phyloP scores from a whole-genome alignment of 257 asterid genomes.

The Gentiana straminea region DNA sequence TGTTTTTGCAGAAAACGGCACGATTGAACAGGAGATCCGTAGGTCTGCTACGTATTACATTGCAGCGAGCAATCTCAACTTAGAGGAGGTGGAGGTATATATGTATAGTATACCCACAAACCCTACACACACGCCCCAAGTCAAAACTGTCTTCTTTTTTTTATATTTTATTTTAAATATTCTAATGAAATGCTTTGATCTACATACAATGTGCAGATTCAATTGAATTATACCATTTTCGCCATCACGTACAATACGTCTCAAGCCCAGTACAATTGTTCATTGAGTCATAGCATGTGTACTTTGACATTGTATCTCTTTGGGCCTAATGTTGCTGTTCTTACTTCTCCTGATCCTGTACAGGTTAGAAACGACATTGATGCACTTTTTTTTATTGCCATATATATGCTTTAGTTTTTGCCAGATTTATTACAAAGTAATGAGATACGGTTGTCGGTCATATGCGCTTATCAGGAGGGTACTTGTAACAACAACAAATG shows the following conservation, averaged over 20 bases:
- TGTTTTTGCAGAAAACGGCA: slow-evolving; percentile 11
- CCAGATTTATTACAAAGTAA: too few species aligned
- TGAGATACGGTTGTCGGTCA: neutral
- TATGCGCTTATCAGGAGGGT: slow-evolving; percentile 8
- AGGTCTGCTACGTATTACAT: slow-evolving; percentile 10
- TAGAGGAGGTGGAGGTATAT: slow-evolving; percentile 15
- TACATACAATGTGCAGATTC: slow-evolving; percentile 6
- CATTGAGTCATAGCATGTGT: slow-evolving; percentile 8
- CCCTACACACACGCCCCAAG: too few species aligned
- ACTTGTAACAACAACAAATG: slow-evolving; percentile 3
- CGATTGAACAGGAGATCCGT: slow-evolving; percentile 13
- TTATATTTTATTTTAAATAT: too few species aligned
- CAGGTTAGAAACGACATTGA: slow-evolving; percentile 3
- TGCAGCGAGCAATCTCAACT: slow-evolving; percentile 12
- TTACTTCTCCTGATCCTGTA: slow-evolving; percentile 18
- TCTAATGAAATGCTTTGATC: too few species aligned
- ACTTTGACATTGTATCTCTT: slow-evolving; percentile 1
- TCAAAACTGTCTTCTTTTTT: too few species aligned
- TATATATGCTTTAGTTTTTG: too few species aligned
- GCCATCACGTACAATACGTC: slow-evolving; percentile 14
- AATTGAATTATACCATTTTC: slow-evolving; percentile 15
- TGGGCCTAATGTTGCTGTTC: slow-evolving; percentile 3
- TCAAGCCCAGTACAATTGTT: slow-evolving; percentile 16
- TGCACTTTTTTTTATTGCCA: neutral
- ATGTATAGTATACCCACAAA: too few species aligned